These are phyloP conservation scores for Alliaria petiolata DNA, from an alignment of 345 rosid species.

Conservation along the genomic window DNA sequence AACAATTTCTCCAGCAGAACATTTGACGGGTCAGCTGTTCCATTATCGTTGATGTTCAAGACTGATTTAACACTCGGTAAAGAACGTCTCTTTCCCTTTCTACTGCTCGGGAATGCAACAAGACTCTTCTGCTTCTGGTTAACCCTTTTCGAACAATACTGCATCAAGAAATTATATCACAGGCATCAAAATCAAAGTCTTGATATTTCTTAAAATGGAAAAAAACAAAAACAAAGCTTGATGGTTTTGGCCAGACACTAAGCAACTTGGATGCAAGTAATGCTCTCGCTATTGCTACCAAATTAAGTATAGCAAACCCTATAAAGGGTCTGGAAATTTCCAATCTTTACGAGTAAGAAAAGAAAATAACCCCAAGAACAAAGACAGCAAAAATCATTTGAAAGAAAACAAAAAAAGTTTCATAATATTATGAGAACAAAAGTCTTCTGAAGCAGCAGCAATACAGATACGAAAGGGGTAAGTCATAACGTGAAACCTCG, in stretches of 20 bases:
- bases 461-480: neutral
- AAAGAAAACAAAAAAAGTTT: neutral
- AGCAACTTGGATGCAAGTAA: neutral
- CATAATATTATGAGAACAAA: neutral
- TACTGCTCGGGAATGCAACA: conserved; percentile 15
- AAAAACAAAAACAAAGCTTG: too few species aligned
- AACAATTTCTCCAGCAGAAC: conserved; percentile 66
- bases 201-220: neutral
- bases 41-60: conserved; percentile 44
- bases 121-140: conserved; percentile 37
- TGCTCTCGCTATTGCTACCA: neutral
- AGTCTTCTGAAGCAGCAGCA: neutral
- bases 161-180: conserved; percentile 26
- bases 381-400: neutral
- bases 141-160: conserved; percentile 36
- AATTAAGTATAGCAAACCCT: neutral
- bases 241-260: neutral
- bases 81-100: conserved; percentile 20
- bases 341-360: too few species aligned
- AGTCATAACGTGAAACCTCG: conserved; percentile 21
- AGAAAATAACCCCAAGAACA: too few species aligned
- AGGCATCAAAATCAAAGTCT: neutral
- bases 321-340: neutral
- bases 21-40: conserved; percentile 47
- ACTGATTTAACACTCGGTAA: conserved; percentile 35